A percentile compares a stretch with the other conserved stretches of the same genome.
Evolutionary conservation across 2,329 filamentous ascomycete genomes (phyloP).

Genomic region (Geosmithia flava): DNA sequence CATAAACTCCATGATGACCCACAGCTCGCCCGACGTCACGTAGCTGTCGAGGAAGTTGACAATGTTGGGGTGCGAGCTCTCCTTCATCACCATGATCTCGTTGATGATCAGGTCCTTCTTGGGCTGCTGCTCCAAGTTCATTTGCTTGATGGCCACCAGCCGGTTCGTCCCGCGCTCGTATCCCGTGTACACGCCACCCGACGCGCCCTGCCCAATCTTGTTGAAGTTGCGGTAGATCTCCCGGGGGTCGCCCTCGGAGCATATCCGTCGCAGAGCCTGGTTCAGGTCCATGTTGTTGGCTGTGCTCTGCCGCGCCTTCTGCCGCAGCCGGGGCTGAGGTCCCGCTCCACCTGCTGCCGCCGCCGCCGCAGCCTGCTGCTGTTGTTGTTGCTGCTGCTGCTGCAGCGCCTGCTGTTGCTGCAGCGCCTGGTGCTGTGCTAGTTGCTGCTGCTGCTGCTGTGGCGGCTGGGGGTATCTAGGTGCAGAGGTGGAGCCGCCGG

Average conservation of each 20-base stretch:
- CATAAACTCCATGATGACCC: constrained; percentile 99
- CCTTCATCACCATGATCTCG: constrained; percentile 98
- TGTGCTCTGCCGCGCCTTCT: constrained; percentile 61
- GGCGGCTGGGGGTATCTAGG: constrained; percentile 12
- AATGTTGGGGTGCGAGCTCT: constrained; percentile 95
- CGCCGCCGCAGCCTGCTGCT: constrained; percentile 4
- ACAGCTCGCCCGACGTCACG: constrained; percentile 77
- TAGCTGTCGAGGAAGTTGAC: constrained; percentile 99
- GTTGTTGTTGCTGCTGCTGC: not conserved
- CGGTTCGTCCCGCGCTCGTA: constrained; percentile 75
- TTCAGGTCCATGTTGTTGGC: constrained; percentile 69
- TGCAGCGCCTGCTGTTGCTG: not conserved
- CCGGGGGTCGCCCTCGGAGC: constrained; percentile 78
- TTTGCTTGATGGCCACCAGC: constrained; percentile 96
- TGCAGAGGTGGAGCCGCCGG: constrained; percentile 7
- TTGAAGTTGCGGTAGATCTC: constrained; percentile 76
- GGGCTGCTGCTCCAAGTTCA: constrained; percentile 96
- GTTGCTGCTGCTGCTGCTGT: constrained; percentile 4
- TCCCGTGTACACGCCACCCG: constrained; percentile 87
- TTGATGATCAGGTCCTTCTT: constrained; percentile 99
- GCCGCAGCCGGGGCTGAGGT: constrained; percentile 56
- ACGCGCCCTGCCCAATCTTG: constrained; percentile 96
- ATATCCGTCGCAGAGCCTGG: constrained; percentile 74
- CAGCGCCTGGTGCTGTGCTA: not conserved
- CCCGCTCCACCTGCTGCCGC: constrained; percentile 17